These are phyloP conservation scores for Ceratobasidium sp. DNA, from an alignment of 1,284 basidiomycete species.

Conservation along the genomic window DNA sequence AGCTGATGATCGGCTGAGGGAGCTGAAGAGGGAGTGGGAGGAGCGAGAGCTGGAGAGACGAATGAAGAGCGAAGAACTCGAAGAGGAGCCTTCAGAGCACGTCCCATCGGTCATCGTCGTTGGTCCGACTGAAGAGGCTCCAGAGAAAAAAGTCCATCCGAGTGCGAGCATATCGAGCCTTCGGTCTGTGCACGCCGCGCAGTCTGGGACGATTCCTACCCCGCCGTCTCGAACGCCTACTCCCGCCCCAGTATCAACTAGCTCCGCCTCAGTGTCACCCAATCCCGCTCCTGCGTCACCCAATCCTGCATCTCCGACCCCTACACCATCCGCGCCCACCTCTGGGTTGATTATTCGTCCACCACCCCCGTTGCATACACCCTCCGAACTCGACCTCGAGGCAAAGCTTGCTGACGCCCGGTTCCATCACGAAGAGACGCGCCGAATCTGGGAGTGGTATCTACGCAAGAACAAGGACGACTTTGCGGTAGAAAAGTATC, in stretches of 20 bases:
- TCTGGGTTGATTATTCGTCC: constrained; percentile 6
- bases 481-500: constrained; percentile 93
- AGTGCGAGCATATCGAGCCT: constrained; percentile 60
- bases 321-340: background rate
- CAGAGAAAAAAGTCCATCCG: constrained; percentile 60
- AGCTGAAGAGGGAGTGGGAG: constrained; percentile 81
- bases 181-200: constrained; percentile 48
- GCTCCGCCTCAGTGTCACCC: background rate
- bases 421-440: constrained; percentile 86
- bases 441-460: constrained; percentile 94
- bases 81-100: background rate
- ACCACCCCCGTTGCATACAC: constrained; percentile 14
- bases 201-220: constrained; percentile 25
- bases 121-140: constrained; percentile 4
- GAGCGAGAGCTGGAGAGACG: constrained; percentile 60
- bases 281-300: background rate
- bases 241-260: constrained; percentile 10
- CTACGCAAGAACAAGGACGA: constrained; percentile 84
- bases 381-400: constrained; percentile 37
- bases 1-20: constrained; percentile 79
- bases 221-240: constrained; percentile 39
- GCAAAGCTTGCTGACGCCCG: constrained; percentile 66
- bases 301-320: constrained; percentile 32
- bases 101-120: constrained; percentile 31
- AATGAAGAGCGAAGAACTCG: constrained; percentile 71